phyloP scores from a whole-genome alignment of 1,284 basidiomycete genomes.

The Irpex rosettiformis region DNA sequence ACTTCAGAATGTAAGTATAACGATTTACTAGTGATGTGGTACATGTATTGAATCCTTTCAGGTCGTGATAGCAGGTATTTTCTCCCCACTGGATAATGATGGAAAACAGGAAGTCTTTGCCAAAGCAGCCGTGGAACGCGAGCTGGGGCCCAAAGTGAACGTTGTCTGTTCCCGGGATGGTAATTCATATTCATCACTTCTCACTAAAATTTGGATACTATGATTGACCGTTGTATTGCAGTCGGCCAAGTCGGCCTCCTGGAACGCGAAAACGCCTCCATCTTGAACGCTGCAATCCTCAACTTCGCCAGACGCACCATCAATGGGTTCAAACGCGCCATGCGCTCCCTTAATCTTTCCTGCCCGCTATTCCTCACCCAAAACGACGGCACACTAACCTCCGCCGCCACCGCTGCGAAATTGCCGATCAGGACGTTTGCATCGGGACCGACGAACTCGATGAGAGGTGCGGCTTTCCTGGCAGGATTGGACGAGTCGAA shows the following conservation, averaged over 20 bases:
- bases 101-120: constrained; percentile 46
- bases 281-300: constrained; percentile 57
- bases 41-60: constrained; percentile 8
- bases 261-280: constrained; percentile 60
- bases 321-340: constrained; percentile 45
- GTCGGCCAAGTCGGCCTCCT: constrained; percentile 55
- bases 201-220: neutral
- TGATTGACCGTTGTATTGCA: constrained; percentile 15
- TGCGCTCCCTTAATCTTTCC: constrained; percentile 39
- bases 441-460: constrained; percentile 58
- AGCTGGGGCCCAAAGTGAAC: constrained; percentile 37
- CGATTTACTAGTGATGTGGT: neutral
- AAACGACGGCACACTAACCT: constrained; percentile 57
- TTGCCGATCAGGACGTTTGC: constrained; percentile 63
- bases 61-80: constrained; percentile 45
- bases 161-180: constrained; percentile 39
- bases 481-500: constrained; percentile 37
- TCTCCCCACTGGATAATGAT: constrained; percentile 43
- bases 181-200: constrained; percentile 21
- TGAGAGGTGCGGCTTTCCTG: constrained; percentile 56
- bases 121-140: constrained; percentile 35
- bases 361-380: constrained; percentile 58
- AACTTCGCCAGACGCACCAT: constrained; percentile 50
- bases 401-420: constrained; percentile 45
- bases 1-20: constrained; percentile 30